Evolutionary conservation across 164 flowering plant species (phyloP).

Genomic region (Vitis cinerea): DNA sequence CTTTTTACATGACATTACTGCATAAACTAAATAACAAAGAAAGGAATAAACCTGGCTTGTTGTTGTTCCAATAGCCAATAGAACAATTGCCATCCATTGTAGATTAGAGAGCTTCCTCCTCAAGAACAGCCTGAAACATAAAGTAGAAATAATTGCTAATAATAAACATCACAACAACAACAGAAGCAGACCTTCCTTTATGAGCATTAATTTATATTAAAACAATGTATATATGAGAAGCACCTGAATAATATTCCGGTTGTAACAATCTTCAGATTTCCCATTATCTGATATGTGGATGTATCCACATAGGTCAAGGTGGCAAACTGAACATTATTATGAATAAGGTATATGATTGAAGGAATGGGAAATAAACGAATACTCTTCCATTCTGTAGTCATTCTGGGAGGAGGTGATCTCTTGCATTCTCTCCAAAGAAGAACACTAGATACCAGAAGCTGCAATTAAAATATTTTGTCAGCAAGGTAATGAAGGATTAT

Average conservation of each 20-base stretch:
- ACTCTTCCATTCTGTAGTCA: constrained; percentile 91
- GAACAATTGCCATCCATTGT: constrained; percentile 95
- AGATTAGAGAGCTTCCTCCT: constrained; percentile 75
- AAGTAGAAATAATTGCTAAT: constrained; percentile 5
- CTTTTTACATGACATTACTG: too few species aligned
- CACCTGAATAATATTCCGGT: constrained; percentile 96
- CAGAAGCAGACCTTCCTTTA: not conserved
- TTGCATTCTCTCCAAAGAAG: constrained; percentile 76
- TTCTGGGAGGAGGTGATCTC: constrained; percentile 57
- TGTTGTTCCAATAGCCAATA: constrained; percentile 94
- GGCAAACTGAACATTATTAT: constrained; percentile 96
- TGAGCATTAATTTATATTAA: too few species aligned
- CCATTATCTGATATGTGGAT: constrained; percentile 97
- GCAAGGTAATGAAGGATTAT: too few species aligned
- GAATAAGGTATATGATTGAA: constrained; percentile 83
- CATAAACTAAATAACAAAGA: too few species aligned
- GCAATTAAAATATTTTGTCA: constrained; percentile 7
- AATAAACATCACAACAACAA: not conserved
- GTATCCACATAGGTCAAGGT: constrained; percentile 92
- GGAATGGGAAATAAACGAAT: constrained; percentile 83
- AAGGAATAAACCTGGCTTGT: constrained; percentile 77
- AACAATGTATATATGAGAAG: constrained; percentile 3
- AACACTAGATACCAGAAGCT: constrained; percentile 81
- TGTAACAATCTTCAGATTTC: constrained; percentile 91
- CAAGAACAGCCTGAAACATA: constrained; percentile 66